phyloP scores from a whole-genome alignment of 2,329 filamentous ascomycete species.

The Berkeleyomyces basicola region DNA sequence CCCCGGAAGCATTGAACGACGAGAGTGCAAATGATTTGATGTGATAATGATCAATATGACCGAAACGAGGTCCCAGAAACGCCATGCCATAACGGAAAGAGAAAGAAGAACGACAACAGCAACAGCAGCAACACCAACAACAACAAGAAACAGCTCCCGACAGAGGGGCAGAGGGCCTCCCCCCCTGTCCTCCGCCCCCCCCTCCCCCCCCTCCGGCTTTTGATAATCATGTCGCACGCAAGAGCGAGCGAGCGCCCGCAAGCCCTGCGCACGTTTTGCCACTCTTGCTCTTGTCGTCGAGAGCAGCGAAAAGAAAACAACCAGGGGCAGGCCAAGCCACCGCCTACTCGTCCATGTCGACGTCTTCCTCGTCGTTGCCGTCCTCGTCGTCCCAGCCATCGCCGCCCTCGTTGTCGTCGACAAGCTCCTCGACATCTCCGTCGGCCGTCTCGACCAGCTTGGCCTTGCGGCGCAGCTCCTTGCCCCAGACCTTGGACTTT shows the following conservation, averaged over 20 bases:
- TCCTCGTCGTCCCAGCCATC: slow-evolving; percentile 20
- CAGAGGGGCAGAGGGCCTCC: not conserved
- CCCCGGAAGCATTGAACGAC: slow-evolving; percentile 1
- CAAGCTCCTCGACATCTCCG: slow-evolving; percentile 18
- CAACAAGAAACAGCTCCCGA: slow-evolving; percentile 11
- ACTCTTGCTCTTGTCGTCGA: not conserved
- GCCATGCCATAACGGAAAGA: slow-evolving; percentile 13
- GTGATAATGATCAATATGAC: slow-evolving; percentile 13
- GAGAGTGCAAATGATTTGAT: slow-evolving; percentile 5
- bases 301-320: slow-evolving; percentile 1
- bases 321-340: slow-evolving; percentile 13
- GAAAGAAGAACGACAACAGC: slow-evolving; percentile 5
- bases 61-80: slow-evolving; percentile 13
- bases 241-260: not conserved
- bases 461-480: slow-evolving; percentile 22
- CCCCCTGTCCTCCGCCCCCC: no score
- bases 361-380: slow-evolving; percentile 22
- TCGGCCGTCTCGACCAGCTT: slow-evolving; percentile 15
- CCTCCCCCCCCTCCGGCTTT: not conserved
- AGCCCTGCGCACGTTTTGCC: not conserved
- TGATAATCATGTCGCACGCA: not conserved
- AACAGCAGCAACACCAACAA: slow-evolving; percentile 9
- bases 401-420: slow-evolving; percentile 11
- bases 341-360: slow-evolving; percentile 26
- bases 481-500: slow-evolving; percentile 26